These are phyloP conservation scores for Tricholoma sp. DNA, from an alignment of 768 basidiomycete genomes.

Conservation along the genomic window DNA sequence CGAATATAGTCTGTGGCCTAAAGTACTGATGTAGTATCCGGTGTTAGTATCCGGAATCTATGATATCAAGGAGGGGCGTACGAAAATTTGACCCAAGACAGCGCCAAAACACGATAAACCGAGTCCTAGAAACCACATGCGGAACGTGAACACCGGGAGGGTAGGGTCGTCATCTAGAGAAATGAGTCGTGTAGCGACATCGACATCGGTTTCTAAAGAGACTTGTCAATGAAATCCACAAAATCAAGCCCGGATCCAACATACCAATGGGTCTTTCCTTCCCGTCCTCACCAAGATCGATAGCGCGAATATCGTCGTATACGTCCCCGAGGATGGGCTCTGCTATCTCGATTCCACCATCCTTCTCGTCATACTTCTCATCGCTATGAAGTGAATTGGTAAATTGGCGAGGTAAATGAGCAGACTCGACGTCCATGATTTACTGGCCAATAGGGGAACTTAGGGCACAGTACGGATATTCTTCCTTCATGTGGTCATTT, in stretches of 20 bases:
- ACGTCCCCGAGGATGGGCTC: constrained; percentile 17
- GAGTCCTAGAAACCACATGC: constrained; percentile 50
- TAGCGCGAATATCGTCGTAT: constrained; percentile 22
- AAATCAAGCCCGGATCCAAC: not conserved
- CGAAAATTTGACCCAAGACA: constrained; percentile 33
- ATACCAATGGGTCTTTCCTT: constrained; percentile 6
- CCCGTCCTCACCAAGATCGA: constrained; percentile 4
- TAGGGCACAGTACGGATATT: not conserved
- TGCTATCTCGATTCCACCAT: not conserved
- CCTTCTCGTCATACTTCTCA: constrained; percentile 2
- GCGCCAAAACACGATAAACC: constrained; percentile 53
- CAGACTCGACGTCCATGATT: not conserved
- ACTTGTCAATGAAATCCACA: no score
- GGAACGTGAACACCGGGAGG: constrained; percentile 46
- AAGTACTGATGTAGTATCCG: constrained; percentile 37
- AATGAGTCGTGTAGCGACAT: constrained; percentile 43
- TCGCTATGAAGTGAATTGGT: not conserved
- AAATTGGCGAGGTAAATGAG: not conserved
- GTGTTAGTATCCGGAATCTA: no score
- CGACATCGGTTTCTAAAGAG: constrained; percentile 35
- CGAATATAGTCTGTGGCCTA: constrained; percentile 26
- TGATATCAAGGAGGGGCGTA: constrained; percentile 7
- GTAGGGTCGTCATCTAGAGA: constrained; percentile 50
- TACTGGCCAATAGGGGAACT: not conserved
- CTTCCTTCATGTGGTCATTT: not conserved